Evolutionary conservation across 768 basidiomycete species (phyloP).

Genomic region (Pisolithus microcarpus): DNA sequence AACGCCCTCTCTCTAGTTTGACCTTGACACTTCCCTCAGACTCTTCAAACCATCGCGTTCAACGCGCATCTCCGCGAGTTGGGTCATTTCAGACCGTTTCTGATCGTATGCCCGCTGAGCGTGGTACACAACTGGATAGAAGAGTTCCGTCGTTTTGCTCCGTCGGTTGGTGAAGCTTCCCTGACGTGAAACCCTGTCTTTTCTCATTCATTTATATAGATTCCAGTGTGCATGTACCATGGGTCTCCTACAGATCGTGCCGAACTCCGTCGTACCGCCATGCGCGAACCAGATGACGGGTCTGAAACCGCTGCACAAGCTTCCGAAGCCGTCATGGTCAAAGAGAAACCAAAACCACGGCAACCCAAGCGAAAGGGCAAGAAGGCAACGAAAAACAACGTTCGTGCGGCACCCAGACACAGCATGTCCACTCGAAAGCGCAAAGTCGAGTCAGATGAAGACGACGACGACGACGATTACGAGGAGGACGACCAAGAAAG

Average conservation of each 20-base stretch:
- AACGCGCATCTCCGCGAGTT: conserved; percentile 80
- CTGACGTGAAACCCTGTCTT: neutral
- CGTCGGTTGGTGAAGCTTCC: conserved; percentile 40
- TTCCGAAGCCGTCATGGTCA: conserved; percentile 19
- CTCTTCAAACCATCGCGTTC: conserved; percentile 92
- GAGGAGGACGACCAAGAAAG: neutral
- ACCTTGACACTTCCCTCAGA: conserved; percentile 39
- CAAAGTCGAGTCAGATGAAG: conserved; percentile 11
- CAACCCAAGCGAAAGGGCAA: conserved; percentile 15
- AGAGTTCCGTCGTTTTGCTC: conserved; percentile 82
- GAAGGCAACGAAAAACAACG: conserved; percentile 4
- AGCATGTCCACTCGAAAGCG: conserved; percentile 15
- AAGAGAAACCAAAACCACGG: conserved; percentile 8
- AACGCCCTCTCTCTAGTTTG: neutral
- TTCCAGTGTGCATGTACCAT: conserved; percentile 87
- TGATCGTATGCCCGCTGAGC: conserved; percentile 89
- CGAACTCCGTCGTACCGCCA: conserved; percentile 59
- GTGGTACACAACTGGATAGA: conserved; percentile 88
- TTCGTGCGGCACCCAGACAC: conserved; percentile 8
- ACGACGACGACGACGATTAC: conserved; percentile 15
- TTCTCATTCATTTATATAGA: conserved; percentile 33
- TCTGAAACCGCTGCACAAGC: conserved; percentile 15
- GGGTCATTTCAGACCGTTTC: conserved; percentile 63
- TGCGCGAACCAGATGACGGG: conserved; percentile 33
- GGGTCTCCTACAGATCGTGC: conserved; percentile 78